Conservation (phyloP, 75 land plant species). For the Pinus tabuliformis region DNA sequence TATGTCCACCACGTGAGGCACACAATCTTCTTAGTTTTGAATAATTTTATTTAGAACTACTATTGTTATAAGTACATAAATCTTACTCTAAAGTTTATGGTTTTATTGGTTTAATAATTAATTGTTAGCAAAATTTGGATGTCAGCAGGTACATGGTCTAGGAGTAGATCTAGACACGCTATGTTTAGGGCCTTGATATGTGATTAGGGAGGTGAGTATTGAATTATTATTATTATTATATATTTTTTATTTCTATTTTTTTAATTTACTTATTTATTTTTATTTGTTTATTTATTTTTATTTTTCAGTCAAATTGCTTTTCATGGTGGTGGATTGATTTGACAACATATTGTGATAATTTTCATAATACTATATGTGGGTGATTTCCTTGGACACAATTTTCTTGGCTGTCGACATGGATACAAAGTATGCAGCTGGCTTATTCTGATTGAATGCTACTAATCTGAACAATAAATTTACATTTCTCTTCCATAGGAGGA, state of each 20-base stretch:
- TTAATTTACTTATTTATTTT: no score
- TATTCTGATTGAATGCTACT: background rate
- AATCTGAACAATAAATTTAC: background rate
- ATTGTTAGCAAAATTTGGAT: background rate
- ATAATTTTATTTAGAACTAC: no score
- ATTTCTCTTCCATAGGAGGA: slow-evolving; percentile 26
- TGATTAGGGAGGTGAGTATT: slow-evolving; percentile 62
- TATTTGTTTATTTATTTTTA: no score
- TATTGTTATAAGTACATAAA: background rate
- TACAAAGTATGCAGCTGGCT: background rate
- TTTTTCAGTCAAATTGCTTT: background rate
- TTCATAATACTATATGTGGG: background rate
- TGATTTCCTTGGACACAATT: background rate
- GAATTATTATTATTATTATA: no score
- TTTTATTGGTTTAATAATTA: background rate
- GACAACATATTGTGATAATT: background rate
- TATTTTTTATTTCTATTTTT: no score
- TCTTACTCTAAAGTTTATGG: background rate
- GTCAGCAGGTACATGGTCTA: slow-evolving; percentile 79
- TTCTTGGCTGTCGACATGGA: background rate
- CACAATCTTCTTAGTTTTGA: background rate
- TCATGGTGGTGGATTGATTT: background rate
- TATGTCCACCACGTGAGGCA: background rate
- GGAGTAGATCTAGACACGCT: slow-evolving; percentile 47
- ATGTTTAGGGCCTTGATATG: slow-evolving; percentile 93